These are phyloP conservation scores for Anthoceros angustus DNA, from an alignment of 225 moss, liverwort and hornwort species.

Conservation along the genomic window DNA sequence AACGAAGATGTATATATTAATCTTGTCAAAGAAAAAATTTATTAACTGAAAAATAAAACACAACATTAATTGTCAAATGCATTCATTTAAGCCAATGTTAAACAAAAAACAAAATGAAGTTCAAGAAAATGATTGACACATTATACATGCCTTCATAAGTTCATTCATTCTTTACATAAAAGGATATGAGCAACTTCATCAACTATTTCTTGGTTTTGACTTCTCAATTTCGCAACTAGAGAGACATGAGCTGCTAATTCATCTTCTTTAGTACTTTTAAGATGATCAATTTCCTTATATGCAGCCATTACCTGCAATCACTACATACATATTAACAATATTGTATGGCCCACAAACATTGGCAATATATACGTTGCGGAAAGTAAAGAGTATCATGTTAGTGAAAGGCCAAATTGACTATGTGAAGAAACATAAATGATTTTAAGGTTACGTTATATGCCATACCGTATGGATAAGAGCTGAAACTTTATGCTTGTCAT, in stretches of 20 bases:
- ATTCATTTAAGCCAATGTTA: neutral
- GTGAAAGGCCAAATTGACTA: neutral
- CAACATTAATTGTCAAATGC: too few species aligned
- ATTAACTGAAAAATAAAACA: too few species aligned
- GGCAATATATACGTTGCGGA: neutral
- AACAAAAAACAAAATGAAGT: neutral
- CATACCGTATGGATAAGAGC: neutral
- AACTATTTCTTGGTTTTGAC: neutral
- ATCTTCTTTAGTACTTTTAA: neutral
- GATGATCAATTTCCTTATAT: neutral
- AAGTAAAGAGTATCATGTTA: neutral
- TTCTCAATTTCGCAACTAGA: neutral
- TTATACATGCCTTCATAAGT: neutral
- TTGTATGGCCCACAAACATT: neutral
- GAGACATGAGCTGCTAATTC: neutral
- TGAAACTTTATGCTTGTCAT: neutral
- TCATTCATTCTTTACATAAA: neutral
- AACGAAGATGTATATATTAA: neutral
- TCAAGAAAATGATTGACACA: neutral
- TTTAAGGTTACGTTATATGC: neutral
- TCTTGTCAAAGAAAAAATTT: neutral
- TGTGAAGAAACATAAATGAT: neutral
- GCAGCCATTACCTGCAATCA: neutral
- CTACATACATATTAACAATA: neutral
- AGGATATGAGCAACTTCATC: slow-evolving; percentile 3